Percentiles rank a stretch among this genome's conserved stretches.
These are phyloP conservation scores for Thermothelomyces thermophilus DNA, from an alignment of 2,329 filamentous ascomycete species.

Conservation along the genomic window DNA sequence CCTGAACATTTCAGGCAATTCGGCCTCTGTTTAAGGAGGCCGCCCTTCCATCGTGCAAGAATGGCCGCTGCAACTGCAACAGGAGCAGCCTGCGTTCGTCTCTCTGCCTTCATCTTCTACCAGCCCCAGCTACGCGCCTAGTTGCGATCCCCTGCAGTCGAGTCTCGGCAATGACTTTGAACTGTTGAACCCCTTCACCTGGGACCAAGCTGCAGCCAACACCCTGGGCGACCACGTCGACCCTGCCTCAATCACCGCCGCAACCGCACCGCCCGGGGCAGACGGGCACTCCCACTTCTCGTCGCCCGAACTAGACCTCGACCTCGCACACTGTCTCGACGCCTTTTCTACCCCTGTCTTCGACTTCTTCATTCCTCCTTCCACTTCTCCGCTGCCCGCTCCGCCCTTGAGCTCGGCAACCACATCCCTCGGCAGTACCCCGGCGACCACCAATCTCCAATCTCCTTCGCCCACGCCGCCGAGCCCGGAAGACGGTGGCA, in stretches of 20 bases:
- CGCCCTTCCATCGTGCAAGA: slow-evolving; percentile 26
- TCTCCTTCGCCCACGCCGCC: slow-evolving; percentile 6
- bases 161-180: slow-evolving; percentile 12
- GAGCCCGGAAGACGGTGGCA: background rate
- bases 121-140: slow-evolving; percentile 17
- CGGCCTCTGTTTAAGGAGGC: slow-evolving; percentile 29
- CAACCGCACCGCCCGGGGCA: background rate
- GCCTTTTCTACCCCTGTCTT: slow-evolving; percentile 6
- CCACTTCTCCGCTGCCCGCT: background rate
- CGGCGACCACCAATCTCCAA: slow-evolving; percentile 7
- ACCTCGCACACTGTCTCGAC: slow-evolving; percentile 10
- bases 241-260: background rate
- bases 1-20: slow-evolving; percentile 4
- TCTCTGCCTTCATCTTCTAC: slow-evolving; percentile 18
- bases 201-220: slow-evolving; percentile 9
- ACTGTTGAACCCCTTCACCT: slow-evolving; percentile 10
- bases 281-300: slow-evolving; percentile 1
- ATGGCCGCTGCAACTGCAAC: slow-evolving; percentile 25
- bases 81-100: slow-evolving; percentile 19
- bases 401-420: background rate
- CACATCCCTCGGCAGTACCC: slow-evolving; percentile 7
- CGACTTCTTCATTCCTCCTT: background rate
- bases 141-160: slow-evolving; percentile 5
- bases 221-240: background rate
- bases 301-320: slow-evolving; percentile 7